Base-by-base conservation (phyloP, 1,284 basidiomycete species). In the Rhodotorula sp. region DNA sequence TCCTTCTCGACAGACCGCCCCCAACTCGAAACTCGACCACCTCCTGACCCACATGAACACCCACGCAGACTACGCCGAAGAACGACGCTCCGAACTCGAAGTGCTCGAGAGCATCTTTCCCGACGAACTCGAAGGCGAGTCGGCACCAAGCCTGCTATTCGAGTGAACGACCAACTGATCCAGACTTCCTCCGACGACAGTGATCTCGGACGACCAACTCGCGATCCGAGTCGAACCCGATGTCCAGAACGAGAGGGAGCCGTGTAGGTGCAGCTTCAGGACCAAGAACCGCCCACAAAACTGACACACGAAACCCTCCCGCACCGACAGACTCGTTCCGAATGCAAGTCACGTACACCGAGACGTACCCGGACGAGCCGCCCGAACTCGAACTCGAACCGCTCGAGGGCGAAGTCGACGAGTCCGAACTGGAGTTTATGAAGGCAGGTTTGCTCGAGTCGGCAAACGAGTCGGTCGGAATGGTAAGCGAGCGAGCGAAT, bases 81-180 rank as follows among this genome's bases (percentile, higher is more conserved):
- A 76, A 49, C 69, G 74, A 15, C 20, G 62, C 6, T 70, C 65
- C 57, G 69, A 70, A 49, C 34, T 65, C 4, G 80, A 96, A 91
- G 93, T 97, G 39, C 87, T 98, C 77, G 93, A 96, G 84, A 90
- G 92, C 31, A 98, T 98, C 81, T 98, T 96, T 82, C 90, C 94
- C 15, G 90, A 92, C 78, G 95, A 98, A 82, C 85, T 97, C 72
- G 88, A 91, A 80, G 91, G 94, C 96, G 84, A 80, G 92, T 64
- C 7, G 47, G 18, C 26, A 18, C 21, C 47, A 23, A 2, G 23
- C 51, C 3, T 7, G n/a, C 43, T 26, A 23, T 15, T 10, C 39
- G 54, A 26, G 8, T 5, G 26, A 15, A 7, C 59, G 14, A n/a
- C 7, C 15, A 23, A 5, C 64, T 62, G 23, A 67, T 86, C 87